These are phyloP conservation scores for Dioszegia crocea DNA, from an alignment of 768 basidiomycete species.

Conservation along the genomic window DNA sequence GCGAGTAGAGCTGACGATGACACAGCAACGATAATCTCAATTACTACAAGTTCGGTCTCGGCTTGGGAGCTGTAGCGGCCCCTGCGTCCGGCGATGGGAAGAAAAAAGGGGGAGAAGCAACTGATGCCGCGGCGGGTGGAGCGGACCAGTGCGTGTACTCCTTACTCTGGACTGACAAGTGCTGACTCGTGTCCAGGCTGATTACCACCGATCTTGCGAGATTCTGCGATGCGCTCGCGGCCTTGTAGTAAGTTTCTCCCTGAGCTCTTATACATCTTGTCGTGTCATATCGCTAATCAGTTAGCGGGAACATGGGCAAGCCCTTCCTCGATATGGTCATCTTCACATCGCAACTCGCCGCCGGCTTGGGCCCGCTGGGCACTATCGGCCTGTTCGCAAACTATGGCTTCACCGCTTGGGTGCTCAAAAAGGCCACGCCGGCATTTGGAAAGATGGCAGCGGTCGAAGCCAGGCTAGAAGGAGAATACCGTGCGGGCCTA, in stretches of 20 bases:
- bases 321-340: conserved; percentile 83
- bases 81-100: conserved; percentile 10
- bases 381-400: conserved; percentile 73
- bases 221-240: conserved; percentile 79
- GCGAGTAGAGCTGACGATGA: conserved; percentile 6
- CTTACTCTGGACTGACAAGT: background rate
- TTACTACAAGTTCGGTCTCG: conserved; percentile 51
- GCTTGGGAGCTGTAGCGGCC: conserved; percentile 36
- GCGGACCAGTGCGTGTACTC: conserved; percentile 66
- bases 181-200: conserved; percentile 52
- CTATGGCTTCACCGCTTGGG: conserved; percentile 78
- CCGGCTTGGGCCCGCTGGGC: conserved; percentile 79
- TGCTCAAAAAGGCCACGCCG: conserved; percentile 79
- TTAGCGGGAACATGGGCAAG: conserved; percentile 86
- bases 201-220: conserved; percentile 87
- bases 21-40: conserved; percentile 49
- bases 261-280: background rate
- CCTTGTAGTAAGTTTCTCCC: conserved; percentile 71
- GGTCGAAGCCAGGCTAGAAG: conserved; percentile 79
- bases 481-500: conserved; percentile 85
- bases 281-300: background rate
- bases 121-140: conserved; percentile 56
- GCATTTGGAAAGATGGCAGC: conserved; percentile 88
- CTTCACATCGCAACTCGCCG: conserved; percentile 85
- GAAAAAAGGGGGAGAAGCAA: conserved; percentile 13